These are phyloP conservation scores for Pyrenophora tritici-repentis DNA, from an alignment of 2,329 filamentous ascomycete genomes.

Conservation along the genomic window DNA sequence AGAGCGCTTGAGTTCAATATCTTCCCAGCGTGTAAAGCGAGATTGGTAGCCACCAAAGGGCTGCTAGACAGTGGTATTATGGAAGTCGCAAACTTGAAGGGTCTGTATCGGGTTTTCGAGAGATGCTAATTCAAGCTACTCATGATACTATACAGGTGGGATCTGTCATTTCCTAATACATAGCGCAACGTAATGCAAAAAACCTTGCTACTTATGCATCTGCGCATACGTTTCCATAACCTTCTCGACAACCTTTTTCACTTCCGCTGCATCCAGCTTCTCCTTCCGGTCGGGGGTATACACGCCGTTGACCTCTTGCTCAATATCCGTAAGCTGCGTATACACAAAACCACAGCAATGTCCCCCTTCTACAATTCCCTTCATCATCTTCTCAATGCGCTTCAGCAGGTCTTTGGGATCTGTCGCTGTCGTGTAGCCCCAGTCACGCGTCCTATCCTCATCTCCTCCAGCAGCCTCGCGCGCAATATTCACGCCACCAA, in stretches of 20 bases:
- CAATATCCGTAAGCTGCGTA: conserved; percentile 67
- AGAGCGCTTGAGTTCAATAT: conserved; percentile 81
- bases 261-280: conserved; percentile 62
- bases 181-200: too few relatives aligned
- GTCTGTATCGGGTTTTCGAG: conserved; percentile 93
- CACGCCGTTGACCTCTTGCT: conserved; percentile 71
- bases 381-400: conserved; percentile 63
- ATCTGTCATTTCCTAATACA: too few relatives aligned
- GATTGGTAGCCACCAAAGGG: conserved; percentile 79
- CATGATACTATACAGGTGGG: too few relatives aligned
- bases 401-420: conserved; percentile 64
- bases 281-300: conserved; percentile 64
- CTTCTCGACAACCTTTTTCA: conserved; percentile 63
- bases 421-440: conserved; percentile 71
- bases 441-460: conserved; percentile 55
- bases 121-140: conserved; percentile 64
- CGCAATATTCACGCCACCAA: conserved; percentile 70
- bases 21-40: conserved; percentile 84
- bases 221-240: conserved; percentile 29
- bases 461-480: conserved; percentile 40
- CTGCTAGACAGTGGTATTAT: conserved; percentile 74
- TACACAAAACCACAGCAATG: conserved; percentile 68
- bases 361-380: conserved; percentile 62
- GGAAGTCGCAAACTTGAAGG: conserved; percentile 90
- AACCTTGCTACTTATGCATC: conserved; percentile 17